Evolutionary conservation across 2,329 filamentous ascomycete genomes (phyloP).

Genomic region (Gaeumannomyces sp.): DNA sequence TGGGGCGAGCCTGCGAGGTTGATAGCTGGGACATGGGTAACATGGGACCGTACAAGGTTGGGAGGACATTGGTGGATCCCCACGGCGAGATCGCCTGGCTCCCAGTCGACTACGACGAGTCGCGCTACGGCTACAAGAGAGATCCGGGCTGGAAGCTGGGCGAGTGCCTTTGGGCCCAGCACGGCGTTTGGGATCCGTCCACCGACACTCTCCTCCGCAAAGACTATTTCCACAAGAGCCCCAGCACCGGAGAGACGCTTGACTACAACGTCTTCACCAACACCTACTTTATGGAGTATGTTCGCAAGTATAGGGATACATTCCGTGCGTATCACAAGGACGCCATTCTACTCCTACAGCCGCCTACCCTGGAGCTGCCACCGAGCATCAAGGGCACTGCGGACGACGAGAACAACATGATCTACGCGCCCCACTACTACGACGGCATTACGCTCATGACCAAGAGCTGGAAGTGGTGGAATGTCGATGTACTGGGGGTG

Average conservation of each 20-base stretch:
- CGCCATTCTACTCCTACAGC: slow-evolving; percentile 85
- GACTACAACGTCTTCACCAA: slow-evolving; percentile 86
- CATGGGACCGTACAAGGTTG: slow-evolving; percentile 86
- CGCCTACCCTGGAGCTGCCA: slow-evolving; percentile 85
- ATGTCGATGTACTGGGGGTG: slow-evolving; percentile 90
- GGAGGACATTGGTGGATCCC: slow-evolving; percentile 76
- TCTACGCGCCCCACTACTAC: slow-evolving; percentile 93
- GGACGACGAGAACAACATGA: slow-evolving; percentile 85
- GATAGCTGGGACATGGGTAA: slow-evolving; percentile 91
- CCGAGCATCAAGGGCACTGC: slow-evolving; percentile 78
- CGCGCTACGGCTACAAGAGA: slow-evolving; percentile 82
- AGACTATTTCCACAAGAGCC: slow-evolving; percentile 81
- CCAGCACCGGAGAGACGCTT: slow-evolving; percentile 64
- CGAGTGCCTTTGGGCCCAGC: slow-evolving; percentile 95
- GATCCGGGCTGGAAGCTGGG: slow-evolving; percentile 86
- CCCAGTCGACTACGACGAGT: slow-evolving; percentile 74
- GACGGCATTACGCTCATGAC: slow-evolving; percentile 95
- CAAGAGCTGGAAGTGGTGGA: slow-evolving; percentile 97
- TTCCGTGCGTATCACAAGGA: slow-evolving; percentile 72
- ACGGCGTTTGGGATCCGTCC: slow-evolving; percentile 85
- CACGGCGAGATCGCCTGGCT: slow-evolving; percentile 83
- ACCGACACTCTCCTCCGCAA: slow-evolving; percentile 73
- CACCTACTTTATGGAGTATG: slow-evolving; percentile 84
- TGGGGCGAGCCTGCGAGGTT: slow-evolving; percentile 82
- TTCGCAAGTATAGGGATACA: slow-evolving; percentile 66